Conservation (phyloP, 352 stramenopile species). For the Pythium myriotylum region DNA sequence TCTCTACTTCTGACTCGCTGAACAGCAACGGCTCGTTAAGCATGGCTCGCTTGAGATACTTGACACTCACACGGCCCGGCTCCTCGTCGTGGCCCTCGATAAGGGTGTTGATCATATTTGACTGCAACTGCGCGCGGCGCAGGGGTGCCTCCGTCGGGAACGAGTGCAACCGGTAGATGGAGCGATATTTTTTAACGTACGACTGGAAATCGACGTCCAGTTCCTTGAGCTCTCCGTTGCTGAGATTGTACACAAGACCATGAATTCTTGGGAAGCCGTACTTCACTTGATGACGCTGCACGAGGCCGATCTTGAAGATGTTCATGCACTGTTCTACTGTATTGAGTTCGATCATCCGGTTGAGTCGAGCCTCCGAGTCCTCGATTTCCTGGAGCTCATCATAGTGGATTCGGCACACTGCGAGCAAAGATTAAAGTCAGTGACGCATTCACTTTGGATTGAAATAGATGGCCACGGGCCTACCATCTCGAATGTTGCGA, state of each 20-base stretch:
- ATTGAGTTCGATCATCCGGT: constrained; percentile 88
- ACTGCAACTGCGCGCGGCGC: constrained; percentile 64
- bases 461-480: constrained; percentile 10
- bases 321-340: constrained; percentile 91
- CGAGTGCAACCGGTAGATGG: constrained; percentile 84
- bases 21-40: constrained; percentile 78
- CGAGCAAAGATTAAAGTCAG: constrained; percentile 6
- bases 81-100: constrained; percentile 67
- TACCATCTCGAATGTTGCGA: constrained; percentile 90
- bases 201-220: constrained; percentile 82
- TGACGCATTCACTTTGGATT: background rate
- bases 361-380: constrained; percentile 74
- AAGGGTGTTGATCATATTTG: constrained; percentile 73
- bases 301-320: constrained; percentile 89
- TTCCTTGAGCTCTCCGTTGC: constrained; percentile 81
- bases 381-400: constrained; percentile 85
- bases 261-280: constrained; percentile 90
- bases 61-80: constrained; percentile 43
- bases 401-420: constrained; percentile 89
- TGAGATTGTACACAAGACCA: constrained; percentile 85
- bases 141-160: constrained; percentile 50
- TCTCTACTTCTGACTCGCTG: constrained; percentile 68
- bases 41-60: constrained; percentile 71
- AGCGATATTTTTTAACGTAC: constrained; percentile 78
- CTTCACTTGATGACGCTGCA: constrained; percentile 88